A percentile compares a stretch with the other conserved stretches of the same genome.
phyloP scores from a whole-genome alignment of 78 protist species.

The Parvularia atlantis region DNA sequence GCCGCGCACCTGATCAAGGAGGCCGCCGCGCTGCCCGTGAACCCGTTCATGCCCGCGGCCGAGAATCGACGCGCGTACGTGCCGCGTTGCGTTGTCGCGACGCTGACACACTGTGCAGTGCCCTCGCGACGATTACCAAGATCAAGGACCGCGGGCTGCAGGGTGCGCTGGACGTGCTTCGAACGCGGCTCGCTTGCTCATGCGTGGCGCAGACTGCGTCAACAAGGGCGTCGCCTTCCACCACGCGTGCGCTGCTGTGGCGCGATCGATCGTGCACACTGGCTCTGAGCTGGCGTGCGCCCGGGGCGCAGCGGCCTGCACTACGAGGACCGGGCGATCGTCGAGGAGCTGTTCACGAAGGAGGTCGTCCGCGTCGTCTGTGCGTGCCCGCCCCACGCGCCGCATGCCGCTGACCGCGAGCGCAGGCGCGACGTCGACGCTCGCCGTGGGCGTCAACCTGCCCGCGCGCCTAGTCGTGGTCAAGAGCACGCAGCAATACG shows the following conservation, averaged over 20 bases:
- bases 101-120: too few species aligned
- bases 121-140: too few species aligned
- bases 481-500: constrained; percentile 11
- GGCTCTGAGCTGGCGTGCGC: too few species aligned
- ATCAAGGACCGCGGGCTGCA: constrained; percentile 4
- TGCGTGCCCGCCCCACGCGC: too few species aligned
- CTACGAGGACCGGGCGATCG: background rate
- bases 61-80: too few species aligned
- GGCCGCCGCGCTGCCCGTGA: background rate
- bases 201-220: background rate
- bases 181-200: too few species aligned
- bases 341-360: constrained; percentile 18
- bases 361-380: constrained; percentile 12
- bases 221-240: constrained; percentile 37
- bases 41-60: too few species aligned
- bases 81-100: too few species aligned
- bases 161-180: too few species aligned
- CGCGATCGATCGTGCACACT: too few species aligned
- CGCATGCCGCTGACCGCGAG: too few species aligned
- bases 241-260: too few species aligned
- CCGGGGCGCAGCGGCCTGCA: constrained; percentile 34
- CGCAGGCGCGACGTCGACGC: constrained; percentile 42
- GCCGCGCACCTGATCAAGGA: background rate
- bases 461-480: constrained; percentile 40
- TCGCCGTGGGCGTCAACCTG: constrained; percentile 54